Evolutionary conservation across 345 rosid species (phyloP).

Genomic region (Citrus inodora): DNA sequence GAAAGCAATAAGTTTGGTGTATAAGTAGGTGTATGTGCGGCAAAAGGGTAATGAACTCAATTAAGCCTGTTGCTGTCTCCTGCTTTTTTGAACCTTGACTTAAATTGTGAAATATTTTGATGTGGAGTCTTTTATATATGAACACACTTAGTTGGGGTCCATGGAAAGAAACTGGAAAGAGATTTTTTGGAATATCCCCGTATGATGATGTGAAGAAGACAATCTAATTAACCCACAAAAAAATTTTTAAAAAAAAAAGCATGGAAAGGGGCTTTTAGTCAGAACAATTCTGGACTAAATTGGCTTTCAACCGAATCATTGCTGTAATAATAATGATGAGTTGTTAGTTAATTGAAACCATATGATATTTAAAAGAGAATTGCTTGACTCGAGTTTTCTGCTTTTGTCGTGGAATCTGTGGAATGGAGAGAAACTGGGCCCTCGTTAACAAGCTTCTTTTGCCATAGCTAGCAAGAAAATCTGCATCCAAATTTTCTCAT

Average conservation of each 20-base stretch:
- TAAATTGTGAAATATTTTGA: background rate
- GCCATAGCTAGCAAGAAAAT: no score
- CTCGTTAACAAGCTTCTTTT: background rate
- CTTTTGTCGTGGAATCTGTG: background rate
- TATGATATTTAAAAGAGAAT: background rate
- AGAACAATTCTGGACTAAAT: background rate
- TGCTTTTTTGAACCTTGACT: conserved; percentile 1
- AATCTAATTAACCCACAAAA: background rate
- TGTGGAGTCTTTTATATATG: background rate
- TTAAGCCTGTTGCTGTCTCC: conserved; percentile 14
- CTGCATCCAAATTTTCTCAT: no score
- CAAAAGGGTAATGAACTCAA: conserved; percentile 7
- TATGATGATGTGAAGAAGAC: background rate
- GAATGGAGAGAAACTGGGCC: background rate
- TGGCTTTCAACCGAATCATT: conserved; percentile 1
- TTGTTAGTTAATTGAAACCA: background rate
- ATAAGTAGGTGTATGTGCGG: conserved; percentile 27
- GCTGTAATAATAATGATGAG: background rate
- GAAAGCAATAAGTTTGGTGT: background rate
- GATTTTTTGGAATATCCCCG: background rate
- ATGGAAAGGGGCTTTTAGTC: background rate
- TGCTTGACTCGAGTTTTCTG: background rate
- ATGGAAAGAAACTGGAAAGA: background rate
- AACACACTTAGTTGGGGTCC: background rate
- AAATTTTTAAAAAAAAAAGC: background rate